A percentile compares a stretch with the other conserved stretches of the same genome.
Conservation (phyloP, 1,284 basidiomycete species). For the Pseudozyma hubeiensis region DNA sequence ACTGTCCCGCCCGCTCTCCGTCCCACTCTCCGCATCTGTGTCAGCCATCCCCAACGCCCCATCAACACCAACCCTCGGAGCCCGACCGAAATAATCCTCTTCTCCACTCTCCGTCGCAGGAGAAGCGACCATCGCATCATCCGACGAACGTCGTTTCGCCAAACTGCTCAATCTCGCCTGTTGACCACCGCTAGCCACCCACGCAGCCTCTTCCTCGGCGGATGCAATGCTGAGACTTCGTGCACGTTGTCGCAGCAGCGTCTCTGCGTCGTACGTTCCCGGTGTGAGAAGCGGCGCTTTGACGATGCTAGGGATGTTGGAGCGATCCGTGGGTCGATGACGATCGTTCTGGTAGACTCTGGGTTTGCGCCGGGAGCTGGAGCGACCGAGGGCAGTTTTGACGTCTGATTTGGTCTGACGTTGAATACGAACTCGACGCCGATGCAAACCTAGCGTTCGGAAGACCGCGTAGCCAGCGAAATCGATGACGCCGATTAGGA, state of each 20-base stretch:
- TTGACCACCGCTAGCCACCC: conserved; percentile 53
- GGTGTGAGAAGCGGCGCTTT: conserved; percentile 53
- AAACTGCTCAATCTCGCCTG: conserved; percentile 41
- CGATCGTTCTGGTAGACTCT: conserved; percentile 36
- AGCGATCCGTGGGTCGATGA: conserved; percentile 39
- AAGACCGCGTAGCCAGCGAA: conserved; percentile 64
- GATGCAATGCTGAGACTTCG: conserved; percentile 45
- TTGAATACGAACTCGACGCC: conserved; percentile 53
- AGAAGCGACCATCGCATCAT: conserved; percentile 4
- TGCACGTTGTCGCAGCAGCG: conserved; percentile 57
- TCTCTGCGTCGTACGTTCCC: conserved; percentile 61
- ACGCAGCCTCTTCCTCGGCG: conserved; percentile 50
- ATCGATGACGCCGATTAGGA: conserved; percentile 50
- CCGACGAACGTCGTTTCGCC: conserved; percentile 23
- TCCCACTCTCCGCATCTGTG: conserved; percentile 56
- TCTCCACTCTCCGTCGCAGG: conserved; percentile 16
- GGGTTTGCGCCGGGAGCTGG: conserved; percentile 20
- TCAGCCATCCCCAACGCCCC: conserved; percentile 55
- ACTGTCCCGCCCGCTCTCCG: conserved; percentile 51
- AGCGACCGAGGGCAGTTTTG: conserved; percentile 14
- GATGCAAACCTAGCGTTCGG: conserved; percentile 59
- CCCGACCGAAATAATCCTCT: conserved; percentile 41
- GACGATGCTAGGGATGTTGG: conserved; percentile 41
- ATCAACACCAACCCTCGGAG: conserved; percentile 52
- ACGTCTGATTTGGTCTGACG: conserved; percentile 21